Conservation (phyloP, 2,329 filamentous ascomycete genomes). For the Fusarium sororula region DNA sequence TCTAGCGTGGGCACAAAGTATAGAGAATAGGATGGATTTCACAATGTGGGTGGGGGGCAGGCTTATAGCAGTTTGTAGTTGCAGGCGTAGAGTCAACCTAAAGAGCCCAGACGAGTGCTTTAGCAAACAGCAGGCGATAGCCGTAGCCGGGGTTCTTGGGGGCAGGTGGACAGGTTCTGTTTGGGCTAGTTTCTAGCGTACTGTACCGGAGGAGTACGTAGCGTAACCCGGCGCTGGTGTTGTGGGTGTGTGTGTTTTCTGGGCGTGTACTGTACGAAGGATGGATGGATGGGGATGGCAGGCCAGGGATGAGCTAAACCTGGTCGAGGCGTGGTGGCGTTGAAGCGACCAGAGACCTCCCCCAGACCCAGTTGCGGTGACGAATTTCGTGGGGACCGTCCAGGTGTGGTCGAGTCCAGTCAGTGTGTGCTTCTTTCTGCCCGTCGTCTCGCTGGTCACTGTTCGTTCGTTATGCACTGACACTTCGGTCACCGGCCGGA, state of each 20-base stretch:
- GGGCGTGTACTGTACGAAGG: slow-evolving; percentile 12
- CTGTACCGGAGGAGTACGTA: slow-evolving; percentile 33
- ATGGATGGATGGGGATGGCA: slow-evolving; percentile 19
- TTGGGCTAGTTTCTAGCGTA: slow-evolving; percentile 40
- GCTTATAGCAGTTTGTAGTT: slow-evolving; percentile 42
- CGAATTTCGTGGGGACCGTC: slow-evolving; percentile 41
- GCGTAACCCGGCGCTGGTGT: slow-evolving; percentile 18
- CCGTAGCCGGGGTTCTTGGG: slow-evolving; percentile 22
- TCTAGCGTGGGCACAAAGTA: slow-evolving; percentile 37
- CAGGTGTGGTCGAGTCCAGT: background rate
- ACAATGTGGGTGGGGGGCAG: slow-evolving; percentile 41
- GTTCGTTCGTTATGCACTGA: slow-evolving; percentile 16
- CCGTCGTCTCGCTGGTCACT: background rate
- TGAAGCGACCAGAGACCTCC: slow-evolving; percentile 27
- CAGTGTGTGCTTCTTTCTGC: slow-evolving; percentile 10
- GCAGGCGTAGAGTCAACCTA: slow-evolving; percentile 23
- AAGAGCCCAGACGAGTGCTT: background rate
- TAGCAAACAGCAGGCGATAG: slow-evolving; percentile 27
- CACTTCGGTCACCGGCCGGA: slow-evolving; percentile 35
- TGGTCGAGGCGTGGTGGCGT: slow-evolving; percentile 42
- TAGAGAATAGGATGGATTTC: slow-evolving; percentile 37
- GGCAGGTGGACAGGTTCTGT: slow-evolving; percentile 40
- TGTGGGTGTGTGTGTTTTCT: slow-evolving; percentile 25
- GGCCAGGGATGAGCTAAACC: slow-evolving; percentile 36
- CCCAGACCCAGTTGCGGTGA: slow-evolving; percentile 41